Conservation (phyloP, 805 yeast genomes). For the Ogataea paraovalis region DNA sequence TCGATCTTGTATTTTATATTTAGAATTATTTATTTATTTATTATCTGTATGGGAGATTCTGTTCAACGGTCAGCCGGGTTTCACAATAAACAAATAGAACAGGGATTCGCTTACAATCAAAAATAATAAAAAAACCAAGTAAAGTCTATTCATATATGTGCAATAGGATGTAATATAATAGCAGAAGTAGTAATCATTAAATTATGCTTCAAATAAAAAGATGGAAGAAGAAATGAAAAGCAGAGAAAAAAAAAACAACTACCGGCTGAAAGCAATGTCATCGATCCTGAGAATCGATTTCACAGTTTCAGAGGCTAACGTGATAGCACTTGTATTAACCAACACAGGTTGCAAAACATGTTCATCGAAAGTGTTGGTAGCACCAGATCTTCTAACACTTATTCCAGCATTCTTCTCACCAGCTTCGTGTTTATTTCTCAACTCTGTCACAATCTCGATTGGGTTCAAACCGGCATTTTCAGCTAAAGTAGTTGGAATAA, state of each 20-base stretch:
- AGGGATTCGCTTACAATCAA: neutral
- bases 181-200: neutral
- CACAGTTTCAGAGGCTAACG: slow-evolving; percentile 94
- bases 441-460: slow-evolving; percentile 85
- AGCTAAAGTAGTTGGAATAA: slow-evolving; percentile 89
- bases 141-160: neutral
- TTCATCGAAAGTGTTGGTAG: slow-evolving; percentile 86
- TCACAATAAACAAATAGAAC: neutral
- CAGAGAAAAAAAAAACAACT: slow-evolving; percentile 8
- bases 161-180: slow-evolving; percentile 1
- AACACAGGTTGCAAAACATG: slow-evolving; percentile 95
- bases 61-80: too few relatives aligned
- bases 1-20: neutral
- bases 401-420: slow-evolving; percentile 96
- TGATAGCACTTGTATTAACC: slow-evolving; percentile 90
- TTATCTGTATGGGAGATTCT: too few relatives aligned
- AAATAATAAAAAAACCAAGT: neutral
- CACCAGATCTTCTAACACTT: slow-evolving; percentile 89
- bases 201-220: neutral
- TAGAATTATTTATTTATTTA: neutral
- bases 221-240: neutral
- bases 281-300: slow-evolving; percentile 94
- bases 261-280: slow-evolving; percentile 91
- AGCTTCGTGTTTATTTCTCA: slow-evolving; percentile 83
- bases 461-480: slow-evolving; percentile 94